Conservation (phyloP, 75 land plant genomes). For the Selaginella moellendorffii region DNA sequence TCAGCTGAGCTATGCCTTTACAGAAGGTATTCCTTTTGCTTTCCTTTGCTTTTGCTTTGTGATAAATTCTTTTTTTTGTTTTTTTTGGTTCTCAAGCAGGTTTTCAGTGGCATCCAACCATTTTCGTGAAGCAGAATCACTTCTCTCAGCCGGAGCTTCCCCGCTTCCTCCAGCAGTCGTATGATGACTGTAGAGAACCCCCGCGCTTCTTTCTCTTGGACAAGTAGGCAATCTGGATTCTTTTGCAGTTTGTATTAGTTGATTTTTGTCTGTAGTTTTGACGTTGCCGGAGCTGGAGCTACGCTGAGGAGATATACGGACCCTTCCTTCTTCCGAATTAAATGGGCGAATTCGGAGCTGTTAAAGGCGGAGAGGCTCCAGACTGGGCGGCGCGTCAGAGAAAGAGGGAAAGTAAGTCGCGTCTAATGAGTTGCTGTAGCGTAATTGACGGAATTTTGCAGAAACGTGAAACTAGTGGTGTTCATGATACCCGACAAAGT, state of each 20-base stretch:
- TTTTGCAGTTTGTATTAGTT: constrained; percentile 3
- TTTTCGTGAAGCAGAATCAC: constrained; percentile 44
- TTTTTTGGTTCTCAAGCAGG: constrained; percentile 31
- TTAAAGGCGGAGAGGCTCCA: constrained; percentile 28
- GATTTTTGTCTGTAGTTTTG: constrained; percentile 44
- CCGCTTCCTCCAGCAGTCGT: constrained; percentile 62
- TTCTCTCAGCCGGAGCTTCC: constrained; percentile 78
- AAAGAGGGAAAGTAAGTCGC: constrained; percentile 9
- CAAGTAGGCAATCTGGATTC: constrained; percentile 37
- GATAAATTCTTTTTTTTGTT: neutral
- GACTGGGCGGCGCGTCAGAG: constrained; percentile 3
- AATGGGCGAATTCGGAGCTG: constrained; percentile 28
- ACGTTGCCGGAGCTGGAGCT: constrained; percentile 70
- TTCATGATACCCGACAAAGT: too few species aligned
- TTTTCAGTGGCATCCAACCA: constrained; percentile 56
- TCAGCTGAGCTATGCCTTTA: constrained; percentile 53
- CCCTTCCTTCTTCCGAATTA: constrained; percentile 61
- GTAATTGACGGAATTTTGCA: too few species aligned
- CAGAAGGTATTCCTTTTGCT: constrained; percentile 34
- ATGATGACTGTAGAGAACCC: constrained; percentile 79
- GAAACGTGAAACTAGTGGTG: too few species aligned
- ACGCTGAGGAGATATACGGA: constrained; percentile 86
- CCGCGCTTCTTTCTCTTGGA: constrained; percentile 80
- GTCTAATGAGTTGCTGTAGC: too few species aligned
- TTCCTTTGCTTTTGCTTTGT: neutral